Conservation (phyloP, 208 protist genomes). For the Trypanosoma cruzi region DNA sequence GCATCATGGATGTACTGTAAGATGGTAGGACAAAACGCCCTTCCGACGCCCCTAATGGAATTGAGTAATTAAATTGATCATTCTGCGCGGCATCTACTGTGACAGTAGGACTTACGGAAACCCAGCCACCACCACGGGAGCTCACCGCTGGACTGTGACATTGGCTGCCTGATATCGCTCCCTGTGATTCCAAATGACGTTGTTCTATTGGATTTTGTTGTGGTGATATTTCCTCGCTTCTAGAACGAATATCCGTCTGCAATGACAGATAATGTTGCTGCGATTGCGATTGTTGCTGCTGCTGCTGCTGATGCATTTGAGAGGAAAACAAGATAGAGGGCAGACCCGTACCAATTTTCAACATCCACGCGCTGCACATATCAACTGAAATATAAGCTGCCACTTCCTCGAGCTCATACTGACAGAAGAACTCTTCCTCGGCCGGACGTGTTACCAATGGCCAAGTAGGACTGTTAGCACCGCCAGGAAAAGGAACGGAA, state of each 20-base stretch:
- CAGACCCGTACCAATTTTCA: neutral
- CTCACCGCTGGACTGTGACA: conserved; percentile 18
- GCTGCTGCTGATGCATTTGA: neutral
- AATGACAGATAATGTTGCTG: no score
- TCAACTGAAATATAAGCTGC: conserved; percentile 70
- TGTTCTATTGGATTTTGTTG: conserved; percentile 9
- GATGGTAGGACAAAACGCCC: conserved; percentile 80
- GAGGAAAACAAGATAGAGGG: neutral
- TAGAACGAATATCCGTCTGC: neutral
- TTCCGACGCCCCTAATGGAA: conserved; percentile 56
- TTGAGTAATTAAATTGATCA: conserved; percentile 79
- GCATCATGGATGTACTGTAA: conserved; percentile 26
- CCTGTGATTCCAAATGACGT: conserved; percentile 18
- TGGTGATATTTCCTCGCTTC: conserved; percentile 8
- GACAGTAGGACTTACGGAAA: conserved; percentile 33
- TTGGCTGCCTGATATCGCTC: neutral
- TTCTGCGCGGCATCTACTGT: conserved; percentile 71
- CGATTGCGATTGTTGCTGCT: no score
- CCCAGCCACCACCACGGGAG: conserved; percentile 3
- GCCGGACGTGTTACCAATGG: neutral
- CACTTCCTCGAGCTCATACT: conserved; percentile 78
- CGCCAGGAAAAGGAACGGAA: neutral
- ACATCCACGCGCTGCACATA: conserved; percentile 63
- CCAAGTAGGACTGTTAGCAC: neutral
- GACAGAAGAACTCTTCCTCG: conserved; percentile 67